phyloP scores from a whole-genome alignment of 345 rosid species.

The Aegle marmelos region DNA sequence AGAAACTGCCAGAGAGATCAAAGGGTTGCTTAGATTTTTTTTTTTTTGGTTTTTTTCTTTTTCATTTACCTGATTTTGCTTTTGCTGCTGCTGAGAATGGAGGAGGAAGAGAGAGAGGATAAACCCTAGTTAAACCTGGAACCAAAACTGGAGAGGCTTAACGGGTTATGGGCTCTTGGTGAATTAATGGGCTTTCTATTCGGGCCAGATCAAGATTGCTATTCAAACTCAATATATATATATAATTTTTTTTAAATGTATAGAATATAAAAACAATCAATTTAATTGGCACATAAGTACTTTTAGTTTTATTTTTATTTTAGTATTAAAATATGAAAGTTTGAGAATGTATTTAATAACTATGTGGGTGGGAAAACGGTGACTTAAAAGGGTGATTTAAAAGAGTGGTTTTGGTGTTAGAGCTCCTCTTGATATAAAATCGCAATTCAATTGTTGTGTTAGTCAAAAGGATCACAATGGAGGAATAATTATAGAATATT shows the following conservation, averaged over 20 bases:
- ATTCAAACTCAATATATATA: no score
- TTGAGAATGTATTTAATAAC: no score
- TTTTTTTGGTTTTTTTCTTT: no score
- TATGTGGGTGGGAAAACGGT: no score
- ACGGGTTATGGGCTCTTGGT: background rate
- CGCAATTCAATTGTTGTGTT: no score
- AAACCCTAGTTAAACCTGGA: constrained; percentile 6
- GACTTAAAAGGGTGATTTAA: no score
- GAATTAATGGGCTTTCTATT: background rate
- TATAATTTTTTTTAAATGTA: background rate
- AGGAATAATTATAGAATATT: no score
- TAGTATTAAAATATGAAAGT: no score
- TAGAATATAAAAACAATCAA: background rate
- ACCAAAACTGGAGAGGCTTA: background rate
- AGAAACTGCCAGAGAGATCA: background rate
- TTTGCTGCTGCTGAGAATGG: background rate
- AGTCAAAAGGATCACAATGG: no score
- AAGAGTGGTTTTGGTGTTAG: no score
- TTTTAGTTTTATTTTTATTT: no score
- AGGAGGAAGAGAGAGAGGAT: background rate
- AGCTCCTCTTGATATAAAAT: no score
- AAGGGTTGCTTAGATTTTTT: background rate
- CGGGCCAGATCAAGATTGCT: background rate
- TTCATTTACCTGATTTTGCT: background rate
- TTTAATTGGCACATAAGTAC: background rate